Percentiles rank a stretch among this genome's conserved stretches.
phyloP scores from a whole-genome alignment of 352 stramenopile genomes.

The Poterioochromonas sp. region DNA sequence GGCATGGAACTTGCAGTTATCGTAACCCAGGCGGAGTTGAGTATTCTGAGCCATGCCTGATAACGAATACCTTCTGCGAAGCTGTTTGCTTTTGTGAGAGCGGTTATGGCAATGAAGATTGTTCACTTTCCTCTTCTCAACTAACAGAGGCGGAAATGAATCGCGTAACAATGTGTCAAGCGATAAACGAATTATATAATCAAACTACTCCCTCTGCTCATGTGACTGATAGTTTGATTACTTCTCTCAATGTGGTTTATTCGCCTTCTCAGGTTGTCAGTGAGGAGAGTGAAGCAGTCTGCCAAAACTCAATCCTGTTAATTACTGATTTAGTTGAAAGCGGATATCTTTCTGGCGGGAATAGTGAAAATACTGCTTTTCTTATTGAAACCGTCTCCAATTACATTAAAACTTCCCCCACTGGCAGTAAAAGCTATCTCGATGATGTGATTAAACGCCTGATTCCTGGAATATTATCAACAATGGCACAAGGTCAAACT shows the following conservation, averaged over 20 bases:
- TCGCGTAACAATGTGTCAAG: background rate
- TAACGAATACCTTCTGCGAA: background rate
- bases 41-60: background rate
- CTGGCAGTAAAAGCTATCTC: background rate
- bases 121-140: background rate
- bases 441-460: background rate
- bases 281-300: background rate
- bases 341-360: too few species aligned
- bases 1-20: background rate
- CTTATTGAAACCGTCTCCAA: background rate
- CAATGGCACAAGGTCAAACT: background rate
- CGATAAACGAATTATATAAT: background rate
- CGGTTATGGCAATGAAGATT: background rate
- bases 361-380: background rate
- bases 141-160: background rate
- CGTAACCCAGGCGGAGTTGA: background rate
- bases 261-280: background rate
- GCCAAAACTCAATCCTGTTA: too few species aligned
- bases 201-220: background rate
- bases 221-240: background rate
- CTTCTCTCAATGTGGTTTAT: background rate
- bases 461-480: background rate
- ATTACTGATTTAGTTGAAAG: too few species aligned
- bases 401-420: background rate
- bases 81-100: background rate